Base-by-base conservation (phyloP, 108 stramenopile genomes). In the Chaetoceros muelleri region DNA sequence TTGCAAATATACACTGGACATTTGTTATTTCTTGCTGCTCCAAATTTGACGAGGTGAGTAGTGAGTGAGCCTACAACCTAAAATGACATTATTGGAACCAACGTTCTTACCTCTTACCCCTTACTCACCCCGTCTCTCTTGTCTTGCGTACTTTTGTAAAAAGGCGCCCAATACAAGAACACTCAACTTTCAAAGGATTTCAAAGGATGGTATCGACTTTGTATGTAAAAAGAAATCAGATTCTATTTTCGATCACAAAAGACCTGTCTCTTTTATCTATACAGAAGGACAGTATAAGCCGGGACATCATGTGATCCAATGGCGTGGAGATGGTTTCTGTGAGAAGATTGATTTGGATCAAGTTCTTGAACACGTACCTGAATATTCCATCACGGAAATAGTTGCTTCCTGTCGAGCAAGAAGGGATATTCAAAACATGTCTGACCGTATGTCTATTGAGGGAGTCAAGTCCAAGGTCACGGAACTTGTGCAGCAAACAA, bases 241-340 rank as follows among this genome's bases (percentile, higher is more conserved):
- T 3, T 40, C 66, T 2, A 13, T 0, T 23, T 25, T 17, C 24
- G 5, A 46, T 30, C 47, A 46, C 16, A 18, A 40, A 28, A 58
- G 53, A 24, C 68, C 75, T 5, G 44, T 73, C 0, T 52, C 67
- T n/a, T 58, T 76, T 20, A 24, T 76, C 19, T 59, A 72, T 61
- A 51, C 61, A 46, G 65, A 66, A 55, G 80, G 80, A 20, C 48
- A 67, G 24, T 81, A 74, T 49, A 23, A 66, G 31, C 65, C 73
- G 0, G 80, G 80, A 19, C 65, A 81, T 52, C 55, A 50, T 28
- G 73, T 70, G 30, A 70, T 72, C 51, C 80, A 81, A 57, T 81
- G 76, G 75, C 55, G 75, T 13, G 72, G 64, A 5, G 76, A 77
- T 57, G 75, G 75, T 16, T 13, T 48, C 22, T 74, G 75, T 52